Percentiles rank a stretch among this genome's conserved stretches.
These are phyloP conservation scores for Pyrenula aspistea DNA, from an alignment of 495 filamentous ascomycete genomes.

Conservation along the genomic window DNA sequence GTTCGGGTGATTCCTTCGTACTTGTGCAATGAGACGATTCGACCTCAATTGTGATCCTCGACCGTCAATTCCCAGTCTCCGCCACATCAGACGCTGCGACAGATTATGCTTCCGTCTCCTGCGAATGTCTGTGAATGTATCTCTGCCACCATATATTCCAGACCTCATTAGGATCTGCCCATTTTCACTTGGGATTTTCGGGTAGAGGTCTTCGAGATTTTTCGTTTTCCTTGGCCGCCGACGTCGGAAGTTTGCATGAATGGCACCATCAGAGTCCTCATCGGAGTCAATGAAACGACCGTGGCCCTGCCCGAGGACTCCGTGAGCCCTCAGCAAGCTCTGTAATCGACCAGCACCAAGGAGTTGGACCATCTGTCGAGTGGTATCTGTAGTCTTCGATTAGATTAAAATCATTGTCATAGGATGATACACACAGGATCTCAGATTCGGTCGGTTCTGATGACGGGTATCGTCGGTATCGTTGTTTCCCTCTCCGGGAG, in stretches of 20 bases:
- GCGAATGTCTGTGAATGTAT: conserved; percentile 33
- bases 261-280: conserved; percentile 24
- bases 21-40: conserved; percentile 54
- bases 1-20: conserved; percentile 15
- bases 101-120: conserved; percentile 48
- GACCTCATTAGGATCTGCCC: conserved; percentile 68
- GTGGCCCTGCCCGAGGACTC: conserved; percentile 9
- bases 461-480: conserved; percentile 10
- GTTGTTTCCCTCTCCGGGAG: conserved; percentile 5
- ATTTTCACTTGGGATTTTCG: conserved; percentile 65
- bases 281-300: conserved; percentile 23
- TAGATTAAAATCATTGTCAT: neutral
- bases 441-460: neutral
- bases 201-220: conserved; percentile 38
- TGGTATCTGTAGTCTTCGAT: neutral
- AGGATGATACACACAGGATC: neutral
- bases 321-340: conserved; percentile 19
- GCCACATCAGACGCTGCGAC: conserved; percentile 56
- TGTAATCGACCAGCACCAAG: conserved; percentile 23
- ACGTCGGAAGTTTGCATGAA: conserved; percentile 6
- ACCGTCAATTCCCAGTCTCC: conserved; percentile 60
- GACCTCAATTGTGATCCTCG: conserved; percentile 38
- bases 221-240: conserved; percentile 18
- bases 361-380: conserved; percentile 22
- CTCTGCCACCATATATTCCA: conserved; percentile 61